Base-by-base conservation (phyloP, 2,329 filamentous ascomycete genomes). In the Fusarium clavum region DNA sequence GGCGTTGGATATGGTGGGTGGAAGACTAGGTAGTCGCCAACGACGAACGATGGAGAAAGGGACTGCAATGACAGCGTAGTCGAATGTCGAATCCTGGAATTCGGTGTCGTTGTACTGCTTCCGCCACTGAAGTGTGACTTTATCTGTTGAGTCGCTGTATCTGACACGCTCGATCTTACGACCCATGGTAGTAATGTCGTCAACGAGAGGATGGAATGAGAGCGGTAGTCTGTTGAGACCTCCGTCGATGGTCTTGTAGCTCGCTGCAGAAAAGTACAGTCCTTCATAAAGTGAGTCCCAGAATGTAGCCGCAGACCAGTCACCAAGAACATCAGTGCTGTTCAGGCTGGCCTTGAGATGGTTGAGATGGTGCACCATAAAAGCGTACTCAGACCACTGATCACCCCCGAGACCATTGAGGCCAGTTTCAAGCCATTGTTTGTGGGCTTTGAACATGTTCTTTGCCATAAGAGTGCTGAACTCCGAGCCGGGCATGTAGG, bases 381-480 rank as follows among this genome's bases (percentile, higher is more conserved):
- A 64, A 0, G 61, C 61, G 6, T 59, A 64, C 6, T 64, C 60
- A 0, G 61, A 64, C 60, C 60, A 64, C 3, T 64, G 61, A 6
- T 64, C 61, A 3, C 61, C 61, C 0, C 61, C 61, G 0, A 64
- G 60, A 0, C 61, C 61, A 0, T 64, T 64, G 0, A 64, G 29
- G 0, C 61, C 61, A 2, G 60, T 64, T 10, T 64, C 60, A 0
- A 64, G 60, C 60, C 60, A 64, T 10, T 64, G 60, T 5, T 64
- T 64, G 24, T 64, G 61, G 2, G 61, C 61, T 0, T 59, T 64
- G 32, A 41, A 64, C 61, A 64, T 64, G 24, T 64, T 64, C 2
- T 46, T 64, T 2, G 61, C 60, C 61, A 64, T 64, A 0, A 64
- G 60, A 4, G 60, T 64, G 13, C 60, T 64, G 3, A 64, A 64